These are phyloP conservation scores for Trichoderma guizhouense DNA, from an alignment of 2,329 filamentous ascomycete genomes.

Conservation along the genomic window DNA sequence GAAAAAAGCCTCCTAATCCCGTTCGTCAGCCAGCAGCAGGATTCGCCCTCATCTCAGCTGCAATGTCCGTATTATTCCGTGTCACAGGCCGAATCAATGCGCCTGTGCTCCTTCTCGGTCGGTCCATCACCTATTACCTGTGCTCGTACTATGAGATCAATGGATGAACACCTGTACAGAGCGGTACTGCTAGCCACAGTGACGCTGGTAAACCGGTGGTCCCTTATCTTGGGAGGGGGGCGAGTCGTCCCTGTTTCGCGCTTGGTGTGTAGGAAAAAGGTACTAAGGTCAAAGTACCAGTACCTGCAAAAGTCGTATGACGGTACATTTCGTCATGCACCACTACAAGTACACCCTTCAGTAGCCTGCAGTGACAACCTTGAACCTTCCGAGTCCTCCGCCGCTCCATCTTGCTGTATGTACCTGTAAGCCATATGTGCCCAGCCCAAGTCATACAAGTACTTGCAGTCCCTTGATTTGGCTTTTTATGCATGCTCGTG, in stretches of 20 bases:
- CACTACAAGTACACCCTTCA: slow-evolving; percentile 33
- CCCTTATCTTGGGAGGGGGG: background rate
- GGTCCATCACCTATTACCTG: background rate
- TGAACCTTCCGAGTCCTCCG: slow-evolving; percentile 8
- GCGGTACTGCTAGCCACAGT: background rate
- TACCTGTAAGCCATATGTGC: background rate
- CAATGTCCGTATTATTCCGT: background rate
- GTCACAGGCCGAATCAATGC: background rate
- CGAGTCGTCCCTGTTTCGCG: background rate
- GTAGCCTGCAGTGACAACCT: background rate
- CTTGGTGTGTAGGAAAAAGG: slow-evolving; percentile 14
- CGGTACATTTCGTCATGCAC: slow-evolving; percentile 36
- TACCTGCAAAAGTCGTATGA: slow-evolving; percentile 34
- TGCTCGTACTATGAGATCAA: background rate
- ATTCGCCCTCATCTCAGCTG: background rate
- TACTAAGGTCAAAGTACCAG: slow-evolving; percentile 31
- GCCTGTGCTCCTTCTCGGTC: background rate
- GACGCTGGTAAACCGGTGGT: background rate
- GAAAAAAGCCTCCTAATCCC: background rate
- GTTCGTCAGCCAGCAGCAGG: background rate
- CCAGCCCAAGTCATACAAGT: background rate
- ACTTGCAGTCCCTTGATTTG: background rate
- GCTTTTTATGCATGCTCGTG: background rate
- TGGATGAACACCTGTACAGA: background rate
- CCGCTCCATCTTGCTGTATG: slow-evolving; percentile 4